These are phyloP conservation scores for Pinguiococcus pyrenoidosus DNA, from an alignment of 108 stramenopile genomes.

Conservation along the genomic window DNA sequence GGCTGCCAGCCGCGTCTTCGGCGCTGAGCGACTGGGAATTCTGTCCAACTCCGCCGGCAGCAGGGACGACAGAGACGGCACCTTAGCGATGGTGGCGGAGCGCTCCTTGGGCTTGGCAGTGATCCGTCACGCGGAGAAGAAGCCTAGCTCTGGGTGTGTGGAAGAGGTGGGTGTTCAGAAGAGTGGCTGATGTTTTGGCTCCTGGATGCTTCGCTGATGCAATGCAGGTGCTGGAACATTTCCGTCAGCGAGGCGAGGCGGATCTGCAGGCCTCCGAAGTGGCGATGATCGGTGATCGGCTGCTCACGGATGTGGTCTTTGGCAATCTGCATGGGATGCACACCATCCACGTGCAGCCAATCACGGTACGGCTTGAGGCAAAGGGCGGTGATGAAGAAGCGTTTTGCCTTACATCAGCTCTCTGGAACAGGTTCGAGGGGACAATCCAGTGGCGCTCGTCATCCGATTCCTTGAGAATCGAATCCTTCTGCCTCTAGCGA, in stretches of 20 bases:
- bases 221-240: conserved; percentile 63
- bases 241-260: conserved; percentile 31
- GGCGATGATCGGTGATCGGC: conserved; percentile 74
- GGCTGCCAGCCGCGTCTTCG: conserved; percentile 56
- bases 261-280: conserved; percentile 21
- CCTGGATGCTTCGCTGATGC: too few relatives aligned
- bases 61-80: conserved; percentile 62
- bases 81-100: conserved; percentile 50
- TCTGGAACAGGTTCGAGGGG: too few relatives aligned
- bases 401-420: too few relatives aligned
- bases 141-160: conserved; percentile 73
- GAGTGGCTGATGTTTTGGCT: too few relatives aligned
- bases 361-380: too few relatives aligned
- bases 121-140: conserved; percentile 71
- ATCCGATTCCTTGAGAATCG: too few relatives aligned
- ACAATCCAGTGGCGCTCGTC: too few relatives aligned
- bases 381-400: too few relatives aligned
- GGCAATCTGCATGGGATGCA: conserved; percentile 84
- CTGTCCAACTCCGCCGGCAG: conserved; percentile 75
- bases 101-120: conserved; percentile 61
- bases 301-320: conserved; percentile 81
- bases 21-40: conserved; percentile 57
- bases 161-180: too few relatives aligned
- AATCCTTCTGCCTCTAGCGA: too few relatives aligned
- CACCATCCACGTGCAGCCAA: conserved; percentile 66